Conservation (phyloP, 192 early-diverging fungal genomes). For the Jimgerdemannia lactiflua region DNA sequence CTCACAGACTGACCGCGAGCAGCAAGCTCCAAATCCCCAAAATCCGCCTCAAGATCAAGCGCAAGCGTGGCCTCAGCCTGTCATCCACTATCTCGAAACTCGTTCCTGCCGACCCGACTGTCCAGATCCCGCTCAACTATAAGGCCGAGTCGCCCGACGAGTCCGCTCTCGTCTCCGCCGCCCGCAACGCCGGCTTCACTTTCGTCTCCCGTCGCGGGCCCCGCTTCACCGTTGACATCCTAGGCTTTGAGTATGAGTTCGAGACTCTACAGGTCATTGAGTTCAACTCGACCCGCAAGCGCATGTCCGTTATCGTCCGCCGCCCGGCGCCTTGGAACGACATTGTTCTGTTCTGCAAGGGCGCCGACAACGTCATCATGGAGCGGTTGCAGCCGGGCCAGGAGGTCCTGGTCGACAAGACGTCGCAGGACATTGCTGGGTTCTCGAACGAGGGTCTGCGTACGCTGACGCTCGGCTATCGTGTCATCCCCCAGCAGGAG, state of each 20-base stretch:
- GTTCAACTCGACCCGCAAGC: constrained; percentile 95
- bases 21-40: constrained; percentile 34
- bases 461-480: constrained; percentile 85
- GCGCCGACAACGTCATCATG: constrained; percentile 95
- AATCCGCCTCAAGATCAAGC: constrained; percentile 19
- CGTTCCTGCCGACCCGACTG: constrained; percentile 21
- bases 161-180: constrained; percentile 76
- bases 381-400: constrained; percentile 61
- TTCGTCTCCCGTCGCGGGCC: constrained; percentile 57
- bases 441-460: constrained; percentile 88
- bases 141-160: constrained; percentile 84
- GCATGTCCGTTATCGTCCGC: constrained; percentile 87
- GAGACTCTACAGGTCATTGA: constrained; percentile 86
- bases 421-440: constrained; percentile 63
- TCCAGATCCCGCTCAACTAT: constrained; percentile 41
- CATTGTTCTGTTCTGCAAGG: constrained; percentile 88
- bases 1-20: constrained; percentile 16
- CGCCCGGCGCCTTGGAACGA: constrained; percentile 73
- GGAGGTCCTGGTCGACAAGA: constrained; percentile 51
- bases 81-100: constrained; percentile 16
- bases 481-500: constrained; percentile 63
- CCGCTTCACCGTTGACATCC: constrained; percentile 60
- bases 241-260: constrained; percentile 67
- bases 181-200: constrained; percentile 73
- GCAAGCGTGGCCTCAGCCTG: constrained; percentile 11